These are phyloP conservation scores for Ascosphaera acerosa DNA, from an alignment of 2,329 filamentous ascomycete genomes.

Conservation along the genomic window DNA sequence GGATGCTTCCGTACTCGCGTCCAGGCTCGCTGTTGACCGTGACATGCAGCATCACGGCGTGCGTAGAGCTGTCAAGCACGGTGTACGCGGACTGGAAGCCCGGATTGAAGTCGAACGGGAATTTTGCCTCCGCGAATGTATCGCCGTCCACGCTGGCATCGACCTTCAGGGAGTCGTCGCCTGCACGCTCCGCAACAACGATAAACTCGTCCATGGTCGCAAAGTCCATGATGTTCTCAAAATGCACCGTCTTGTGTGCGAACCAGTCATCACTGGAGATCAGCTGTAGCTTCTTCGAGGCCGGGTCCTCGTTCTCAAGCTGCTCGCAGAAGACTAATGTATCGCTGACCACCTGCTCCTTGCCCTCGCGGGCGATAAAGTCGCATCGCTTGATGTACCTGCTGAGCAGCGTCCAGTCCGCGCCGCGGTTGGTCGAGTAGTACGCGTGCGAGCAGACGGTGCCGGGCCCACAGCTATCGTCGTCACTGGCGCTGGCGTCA, in stretches of 20 bases:
- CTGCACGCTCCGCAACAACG: conserved; percentile 45
- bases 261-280: conserved; percentile 62
- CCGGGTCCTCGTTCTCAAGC: conserved; percentile 34
- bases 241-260: conserved; percentile 32
- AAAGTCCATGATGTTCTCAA: conserved; percentile 55
- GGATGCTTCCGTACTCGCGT: conserved; percentile 55
- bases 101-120: conserved; percentile 64
- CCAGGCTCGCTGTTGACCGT: conserved; percentile 42
- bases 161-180: conserved; percentile 45
- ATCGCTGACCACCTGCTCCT: conserved; percentile 29
- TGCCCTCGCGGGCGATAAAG: conserved; percentile 46
- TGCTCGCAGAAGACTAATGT: conserved; percentile 40
- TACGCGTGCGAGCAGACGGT: conserved; percentile 46
- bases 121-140: conserved; percentile 57
- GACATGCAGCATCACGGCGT: conserved; percentile 84
- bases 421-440: conserved; percentile 51
- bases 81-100: conserved; percentile 65
- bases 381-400: conserved; percentile 60
- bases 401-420: conserved; percentile 49
- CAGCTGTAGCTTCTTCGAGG: conserved; percentile 39
- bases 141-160: conserved; percentile 67
- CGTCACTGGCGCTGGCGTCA: no score
- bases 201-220: conserved; percentile 95
- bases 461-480: conserved; percentile 35
- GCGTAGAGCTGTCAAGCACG: conserved; percentile 79